These are phyloP conservation scores for Castanea sativa DNA, from an alignment of 306 rosid species.

Conservation along the genomic window DNA sequence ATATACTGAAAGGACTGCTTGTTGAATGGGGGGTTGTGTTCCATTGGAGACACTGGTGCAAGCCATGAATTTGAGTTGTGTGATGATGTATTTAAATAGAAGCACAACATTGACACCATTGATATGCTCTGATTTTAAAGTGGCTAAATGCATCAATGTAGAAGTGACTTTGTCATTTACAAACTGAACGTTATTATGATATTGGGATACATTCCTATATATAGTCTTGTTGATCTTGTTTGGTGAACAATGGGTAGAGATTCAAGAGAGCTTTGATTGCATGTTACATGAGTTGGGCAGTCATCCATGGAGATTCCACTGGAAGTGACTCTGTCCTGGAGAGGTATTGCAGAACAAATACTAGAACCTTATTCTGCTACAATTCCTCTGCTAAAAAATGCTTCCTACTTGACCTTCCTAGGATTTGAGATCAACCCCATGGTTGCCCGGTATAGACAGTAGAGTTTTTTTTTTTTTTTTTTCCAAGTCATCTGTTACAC, in stretches of 20 bases:
- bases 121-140: background rate
- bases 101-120: background rate
- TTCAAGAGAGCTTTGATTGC: background rate
- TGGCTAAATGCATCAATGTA: background rate
- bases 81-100: background rate
- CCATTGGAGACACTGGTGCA: background rate
- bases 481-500: too few relatives aligned
- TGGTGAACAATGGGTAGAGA: background rate
- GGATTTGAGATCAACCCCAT: too few relatives aligned
- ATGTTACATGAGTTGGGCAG: slow-evolving; percentile 58
- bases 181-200: background rate
- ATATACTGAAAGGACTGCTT: background rate
- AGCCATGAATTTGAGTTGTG: slow-evolving; percentile 2
- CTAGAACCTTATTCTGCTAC: too few relatives aligned
- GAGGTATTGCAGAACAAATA: slow-evolving; percentile 29
- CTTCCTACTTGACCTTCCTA: too few relatives aligned
- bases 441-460: too few relatives aligned
- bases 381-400: too few relatives aligned
- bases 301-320: slow-evolving; percentile 85
- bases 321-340: slow-evolving; percentile 48
- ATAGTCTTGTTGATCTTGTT: background rate
- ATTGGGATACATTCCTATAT: background rate
- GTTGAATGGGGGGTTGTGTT: background rate
- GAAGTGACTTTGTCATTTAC: background rate
- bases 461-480: too few relatives aligned